Conservation (phyloP, 2,329 filamentous ascomycete genomes). For the Cladophialophora psammophila region DNA sequence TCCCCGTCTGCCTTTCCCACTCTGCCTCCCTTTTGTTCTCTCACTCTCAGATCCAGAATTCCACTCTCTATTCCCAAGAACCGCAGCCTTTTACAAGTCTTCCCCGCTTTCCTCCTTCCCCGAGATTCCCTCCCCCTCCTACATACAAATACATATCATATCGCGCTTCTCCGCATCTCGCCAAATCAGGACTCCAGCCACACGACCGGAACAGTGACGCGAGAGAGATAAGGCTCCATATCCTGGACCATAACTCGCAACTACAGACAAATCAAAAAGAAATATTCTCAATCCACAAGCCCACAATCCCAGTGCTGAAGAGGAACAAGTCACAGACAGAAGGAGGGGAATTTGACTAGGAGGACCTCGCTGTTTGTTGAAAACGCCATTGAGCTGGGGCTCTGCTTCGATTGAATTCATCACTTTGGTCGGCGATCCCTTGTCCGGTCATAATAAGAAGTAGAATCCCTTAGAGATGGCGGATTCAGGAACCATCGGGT, state of each 20-base stretch:
- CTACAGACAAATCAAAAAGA: no score
- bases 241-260: no score
- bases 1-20: no score
- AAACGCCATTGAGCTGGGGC: not conserved
- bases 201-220: not conserved
- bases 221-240: not conserved
- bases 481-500: not conserved
- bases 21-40: no score
- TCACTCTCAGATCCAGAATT: no score
- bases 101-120: not conserved
- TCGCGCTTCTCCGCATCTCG: conserved; percentile 12
- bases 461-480: conserved; percentile 2
- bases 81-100: no score
- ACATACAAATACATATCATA: conserved; percentile 2
- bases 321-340: not conserved
- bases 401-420: not conserved
- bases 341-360: not conserved
- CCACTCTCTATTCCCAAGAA: no score
- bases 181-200: not conserved
- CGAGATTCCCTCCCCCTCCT: not conserved
- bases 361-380: not conserved
- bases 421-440: no score
- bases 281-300: no score
- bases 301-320: not conserved
- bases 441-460: no score